Base-by-base conservation (phyloP, 306 rosid species). In the Crotalaria pallida region DNA sequence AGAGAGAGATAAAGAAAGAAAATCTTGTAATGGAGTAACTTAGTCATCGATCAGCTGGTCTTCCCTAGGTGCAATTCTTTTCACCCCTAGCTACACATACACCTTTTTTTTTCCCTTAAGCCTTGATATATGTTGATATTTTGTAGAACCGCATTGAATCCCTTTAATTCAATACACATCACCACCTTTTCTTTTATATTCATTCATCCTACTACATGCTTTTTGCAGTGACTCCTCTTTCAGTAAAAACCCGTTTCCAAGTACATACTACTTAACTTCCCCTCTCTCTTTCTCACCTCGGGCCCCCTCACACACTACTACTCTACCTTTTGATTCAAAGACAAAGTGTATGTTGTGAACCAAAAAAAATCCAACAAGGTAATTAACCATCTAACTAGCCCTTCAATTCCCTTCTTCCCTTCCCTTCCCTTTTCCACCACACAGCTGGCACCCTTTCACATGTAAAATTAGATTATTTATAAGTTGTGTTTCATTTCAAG, bases 221-320 rank as follows among this genome's bases (percentile, higher is more conserved):
- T 81, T 76, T 75, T 82, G 82, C 82, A 67, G 73, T 74, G 75
- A 72, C 63, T 53, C 73, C 56, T 58, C 64, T 74, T 70, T 64
- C 77, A 48, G 69, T 45, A 72, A 82, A 74, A 70, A 43, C 73
- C 58, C 76, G 23, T 67, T 67, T 24, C 55, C 77, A 48, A 74
- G 65, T 70, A 59, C 27, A n/a, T n/a, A n/a, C n/a, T n/a, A n/a
- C n/a, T n/a, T n/a, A n/a, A n/a, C n/a, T n/a, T 10, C 16, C 11
- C 48, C 50, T 61, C 55, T 29, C 59, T 53, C 56, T 65, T 47
- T 34, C 61, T 44, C 61, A 47, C 67, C 8, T 59, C 0, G 56
- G 74, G 58, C 58, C 73, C 24, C 57, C 47, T 40, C 52, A 6
- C 4, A 23, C 58, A 31, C 53, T 71, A 57, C n/a, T n/a, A n/a